Base-by-base conservation (phyloP, 1,284 basidiomycete genomes). In the Trichosporon sp. region DNA sequence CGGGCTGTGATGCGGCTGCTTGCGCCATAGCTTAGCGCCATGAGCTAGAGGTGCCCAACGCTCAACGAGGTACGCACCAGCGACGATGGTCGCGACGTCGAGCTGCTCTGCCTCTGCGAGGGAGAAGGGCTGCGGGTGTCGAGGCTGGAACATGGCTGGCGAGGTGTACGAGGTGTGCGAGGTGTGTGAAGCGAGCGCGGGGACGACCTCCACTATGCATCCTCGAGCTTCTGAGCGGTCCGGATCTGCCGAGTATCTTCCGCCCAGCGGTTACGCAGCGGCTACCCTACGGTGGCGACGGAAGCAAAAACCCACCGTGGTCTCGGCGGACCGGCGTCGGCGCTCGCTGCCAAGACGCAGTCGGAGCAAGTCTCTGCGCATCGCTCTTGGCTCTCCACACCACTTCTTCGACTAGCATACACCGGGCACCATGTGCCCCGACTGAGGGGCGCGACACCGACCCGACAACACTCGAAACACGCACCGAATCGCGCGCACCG, bases 111-210 rank as follows among this genome's bases (percentile, higher is more conserved):
- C 92, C 77, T 93, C 87, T 65, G 84, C 80, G 27, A 92, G 80
- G 4, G 90, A 89, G 81, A 93, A 93, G 0, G 92, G 92, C 73
- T 93, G 91, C 3, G 85, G 69, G 79, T 90, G 88, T 68, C 66
- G 56, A 76, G 92, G 92, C 13, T 66, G 65, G 56, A 60, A 60
- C 56, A 60, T 60, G 29, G 44, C 21, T 60, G 13, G 3, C 5
- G 27, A 4, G 29, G 12, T 5, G 8, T 18, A 5, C 29, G 56
- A 15, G 15, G 27, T n/a, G n/a, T n/a, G n/a, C 27, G 18, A 29
- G 18, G 56, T 31, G 56, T 60, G 56, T n/a, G 56, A 60, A 60
- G 56, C 11, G 29, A 29, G 56, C 15, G 15, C 15, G 31, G 29
- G 29, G 27, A 18, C 51, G 21, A 56, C 51, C 47, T 51, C 47